These are phyloP conservation scores for Pythium coloratum DNA, from an alignment of 352 stramenopile species.

Conservation along the genomic window DNA sequence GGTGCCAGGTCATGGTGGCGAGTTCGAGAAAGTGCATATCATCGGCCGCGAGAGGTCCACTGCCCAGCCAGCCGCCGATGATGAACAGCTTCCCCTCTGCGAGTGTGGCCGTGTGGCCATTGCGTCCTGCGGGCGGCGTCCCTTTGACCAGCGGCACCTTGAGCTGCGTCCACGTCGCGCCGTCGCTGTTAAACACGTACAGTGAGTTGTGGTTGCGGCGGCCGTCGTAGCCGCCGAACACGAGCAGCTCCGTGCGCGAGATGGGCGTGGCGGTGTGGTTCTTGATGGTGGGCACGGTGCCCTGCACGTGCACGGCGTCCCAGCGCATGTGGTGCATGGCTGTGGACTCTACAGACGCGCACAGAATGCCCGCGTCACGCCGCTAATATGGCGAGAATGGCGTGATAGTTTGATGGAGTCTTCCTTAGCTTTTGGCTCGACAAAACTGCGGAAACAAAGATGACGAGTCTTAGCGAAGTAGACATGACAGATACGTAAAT, in stretches of 20 bases:
- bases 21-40: slow-evolving; percentile 93
- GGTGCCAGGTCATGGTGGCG: slow-evolving; percentile 58
- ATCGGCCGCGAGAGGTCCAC: slow-evolving; percentile 88
- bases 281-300: slow-evolving; percentile 74
- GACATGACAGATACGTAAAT: neutral
- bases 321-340: slow-evolving; percentile 64
- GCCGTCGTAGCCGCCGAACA: slow-evolving; percentile 96
- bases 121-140: slow-evolving; percentile 80
- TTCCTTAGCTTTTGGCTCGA: neutral
- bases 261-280: slow-evolving; percentile 83
- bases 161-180: slow-evolving; percentile 64
- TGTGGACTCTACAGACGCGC: neutral
- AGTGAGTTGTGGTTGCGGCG: slow-evolving; percentile 94
- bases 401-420: neutral
- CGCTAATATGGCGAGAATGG: neutral
- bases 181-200: slow-evolving; percentile 85
- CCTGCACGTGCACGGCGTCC: slow-evolving; percentile 47
- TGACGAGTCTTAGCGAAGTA: neutral
- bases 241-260: slow-evolving; percentile 52
- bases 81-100: slow-evolving; percentile 91
- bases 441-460: slow-evolving; percentile 2
- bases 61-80: slow-evolving; percentile 94
- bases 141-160: slow-evolving; percentile 40
- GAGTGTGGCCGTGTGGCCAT: slow-evolving; percentile 95
- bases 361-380: neutral